Evolutionary conservation across 2,329 filamentous ascomycete species (phyloP).

Genomic region (Epichloe brachyelytri): DNA sequence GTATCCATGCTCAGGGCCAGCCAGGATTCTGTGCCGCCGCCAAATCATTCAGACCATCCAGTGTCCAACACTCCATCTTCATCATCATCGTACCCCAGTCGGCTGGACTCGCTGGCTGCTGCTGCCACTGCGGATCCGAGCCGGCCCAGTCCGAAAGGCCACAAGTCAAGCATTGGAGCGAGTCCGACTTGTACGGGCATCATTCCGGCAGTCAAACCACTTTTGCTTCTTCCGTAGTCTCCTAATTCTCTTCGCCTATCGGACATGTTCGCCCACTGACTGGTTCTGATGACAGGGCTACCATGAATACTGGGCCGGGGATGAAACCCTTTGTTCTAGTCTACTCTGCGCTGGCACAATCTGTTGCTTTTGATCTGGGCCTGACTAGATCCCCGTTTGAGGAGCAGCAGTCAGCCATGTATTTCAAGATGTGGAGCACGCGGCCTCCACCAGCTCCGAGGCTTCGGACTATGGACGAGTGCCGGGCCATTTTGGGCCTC

Average conservation of each 20-base stretch:
- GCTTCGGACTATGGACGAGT: constrained; percentile 34
- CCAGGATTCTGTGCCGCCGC: constrained; percentile 8
- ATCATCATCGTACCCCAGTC: constrained; percentile 12
- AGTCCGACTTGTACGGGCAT: neutral
- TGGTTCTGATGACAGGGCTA: constrained; percentile 20
- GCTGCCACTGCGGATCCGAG: constrained; percentile 18
- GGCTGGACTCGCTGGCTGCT: constrained; percentile 24
- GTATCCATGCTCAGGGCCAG: constrained; percentile 30
- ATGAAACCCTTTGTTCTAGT: constrained; percentile 32
- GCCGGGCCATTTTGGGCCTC: constrained; percentile 33
- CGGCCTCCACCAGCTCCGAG: constrained; percentile 14
- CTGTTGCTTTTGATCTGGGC: constrained; percentile 33
- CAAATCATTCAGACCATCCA: neutral
- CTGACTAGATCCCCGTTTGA: constrained; percentile 26
- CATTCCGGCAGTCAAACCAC: neutral
- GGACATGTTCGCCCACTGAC: too few relatives aligned
- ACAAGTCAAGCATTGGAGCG: neutral
- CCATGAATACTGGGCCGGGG: constrained; percentile 21
- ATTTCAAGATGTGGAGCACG: constrained; percentile 22
- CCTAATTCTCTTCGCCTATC: too few relatives aligned
- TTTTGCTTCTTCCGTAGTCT: too few relatives aligned
- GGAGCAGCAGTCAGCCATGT: constrained; percentile 22
- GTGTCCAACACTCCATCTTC: neutral
- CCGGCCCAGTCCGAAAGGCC: neutral
- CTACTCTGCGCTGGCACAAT: constrained; percentile 28